Conservation (phyloP, 495 filamentous ascomycete genomes). For the Niebla homalea region DNA sequence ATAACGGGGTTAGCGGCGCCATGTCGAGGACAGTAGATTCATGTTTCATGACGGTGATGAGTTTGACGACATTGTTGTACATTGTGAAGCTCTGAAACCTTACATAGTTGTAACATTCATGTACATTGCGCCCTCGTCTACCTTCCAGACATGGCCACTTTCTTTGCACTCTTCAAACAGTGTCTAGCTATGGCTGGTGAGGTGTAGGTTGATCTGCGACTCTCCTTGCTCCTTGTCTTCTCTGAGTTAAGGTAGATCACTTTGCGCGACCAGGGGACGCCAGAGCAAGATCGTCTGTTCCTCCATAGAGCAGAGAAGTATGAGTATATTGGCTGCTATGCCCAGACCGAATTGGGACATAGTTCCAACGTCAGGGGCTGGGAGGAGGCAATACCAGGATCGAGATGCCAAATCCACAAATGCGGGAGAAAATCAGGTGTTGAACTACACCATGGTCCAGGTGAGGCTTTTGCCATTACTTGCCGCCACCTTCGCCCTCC, state of each 20-base stretch:
- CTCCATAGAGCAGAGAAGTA: constrained; percentile 48
- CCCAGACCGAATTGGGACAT: constrained; percentile 64
- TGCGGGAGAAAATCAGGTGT: constrained; percentile 51
- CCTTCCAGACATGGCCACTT: background rate
- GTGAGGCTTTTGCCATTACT: constrained; percentile 53
- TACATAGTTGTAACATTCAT: background rate
- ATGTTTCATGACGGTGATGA: background rate
- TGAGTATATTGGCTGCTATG: constrained; percentile 61
- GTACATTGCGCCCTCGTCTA: background rate
- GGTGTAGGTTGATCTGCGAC: constrained; percentile 20
- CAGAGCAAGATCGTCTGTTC: constrained; percentile 58
- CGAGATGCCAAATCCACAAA: constrained; percentile 39
- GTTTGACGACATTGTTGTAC: background rate
- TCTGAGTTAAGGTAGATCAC: constrained; percentile 33
- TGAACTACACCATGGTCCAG: constrained; percentile 70
- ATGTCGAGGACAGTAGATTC: background rate
- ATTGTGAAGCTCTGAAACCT: background rate
- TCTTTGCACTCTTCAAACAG: background rate
- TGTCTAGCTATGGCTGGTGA: background rate
- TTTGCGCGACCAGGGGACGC: constrained; percentile 53
- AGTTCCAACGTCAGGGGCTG: constrained; percentile 62
- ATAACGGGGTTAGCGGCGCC: constrained; percentile 4
- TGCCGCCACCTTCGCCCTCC: constrained; percentile 60
- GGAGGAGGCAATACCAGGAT: constrained; percentile 61
- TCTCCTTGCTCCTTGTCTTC: no score